Evolutionary conservation across 345 rosid genomes (phyloP), one percentile per base, ranked within the genome.

Genomic region (Brassica rapa): DNA sequence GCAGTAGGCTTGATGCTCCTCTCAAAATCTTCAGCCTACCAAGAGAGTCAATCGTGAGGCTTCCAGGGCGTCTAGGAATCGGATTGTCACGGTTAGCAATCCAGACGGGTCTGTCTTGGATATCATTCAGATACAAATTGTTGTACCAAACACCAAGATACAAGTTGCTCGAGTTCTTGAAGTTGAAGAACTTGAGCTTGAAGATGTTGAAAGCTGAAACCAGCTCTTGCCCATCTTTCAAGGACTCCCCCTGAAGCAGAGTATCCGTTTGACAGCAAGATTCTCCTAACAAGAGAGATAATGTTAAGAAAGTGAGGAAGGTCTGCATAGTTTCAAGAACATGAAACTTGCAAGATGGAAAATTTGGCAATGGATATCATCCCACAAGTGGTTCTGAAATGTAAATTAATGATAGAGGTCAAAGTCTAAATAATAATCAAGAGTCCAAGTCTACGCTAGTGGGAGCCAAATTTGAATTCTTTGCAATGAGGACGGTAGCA

Each of bases 141-240:
- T 51, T 51, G 56, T 51, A 51, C 56, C 56, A 51, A 51, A 51
- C 56, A 5, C 56, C 56, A 51, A 51, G 56, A 51, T 51, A 51
- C 56, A 49, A 5, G 7, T 49, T 6, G 0, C 19, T 51, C 8
- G 56, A 51, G 56, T 51, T 51, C 56, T 51, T 51, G 56, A 51
- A 51, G 56, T 51, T 51, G 56, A 51, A 51, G 56, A 51, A 51
- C 56, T 51, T 51, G 56, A 51, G 56, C 56, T 51, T 51, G 56
- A 51, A 51, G 56, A 51, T 51, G n/a, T 51, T 51, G 56, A 51
- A 51, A 51, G 56, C 8, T 5, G 56, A 51, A 51, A 51, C 56
- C 56, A 51, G 56, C 21, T 51, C 56, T 51, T 51, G 56, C 21
- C 56, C 56, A 5, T 51, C 56, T 51, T n/a, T 51, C 56, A 51